These are phyloP conservation scores for Hippophae rhamnoides DNA, from an alignment of 306 rosid species.

Conservation along the genomic window DNA sequence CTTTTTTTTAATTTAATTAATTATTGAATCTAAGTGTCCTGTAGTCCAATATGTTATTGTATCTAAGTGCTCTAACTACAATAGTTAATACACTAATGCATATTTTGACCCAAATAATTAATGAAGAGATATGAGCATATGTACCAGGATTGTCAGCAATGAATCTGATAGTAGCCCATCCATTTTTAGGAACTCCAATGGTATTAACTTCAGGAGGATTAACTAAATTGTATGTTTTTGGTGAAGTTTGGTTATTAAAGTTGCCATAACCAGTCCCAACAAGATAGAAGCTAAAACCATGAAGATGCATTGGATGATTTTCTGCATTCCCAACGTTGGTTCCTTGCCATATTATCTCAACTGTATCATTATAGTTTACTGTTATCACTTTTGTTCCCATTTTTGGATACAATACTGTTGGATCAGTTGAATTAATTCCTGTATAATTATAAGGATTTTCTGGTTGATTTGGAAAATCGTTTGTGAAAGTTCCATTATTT, in stretches of 20 bases:
- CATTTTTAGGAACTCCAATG: conserved; percentile 20
- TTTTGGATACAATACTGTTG: conserved; percentile 3
- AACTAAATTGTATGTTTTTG: conserved; percentile 15
- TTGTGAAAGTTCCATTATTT: conserved; percentile 1
- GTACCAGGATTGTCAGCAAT: conserved; percentile 27
- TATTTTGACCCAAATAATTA: no score
- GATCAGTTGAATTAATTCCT: conserved; percentile 11
- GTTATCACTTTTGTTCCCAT: conserved; percentile 20
- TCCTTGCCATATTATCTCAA: conserved; percentile 36
- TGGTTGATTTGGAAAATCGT: conserved; percentile 24
- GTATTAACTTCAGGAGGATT: conserved; percentile 26
- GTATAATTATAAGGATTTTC: conserved; percentile 23
- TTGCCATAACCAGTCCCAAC: conserved; percentile 23
- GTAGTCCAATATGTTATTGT: neutral
- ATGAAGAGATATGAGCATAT: no score
- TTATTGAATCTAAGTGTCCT: no score
- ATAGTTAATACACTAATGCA: no score
- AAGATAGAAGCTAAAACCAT: conserved; percentile 25
- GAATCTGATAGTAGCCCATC: conserved; percentile 31
- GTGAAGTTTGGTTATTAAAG: neutral
- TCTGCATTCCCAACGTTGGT: conserved; percentile 17
- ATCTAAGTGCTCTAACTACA: neutral
- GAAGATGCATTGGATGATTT: conserved; percentile 31
- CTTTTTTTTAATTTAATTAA: no score
- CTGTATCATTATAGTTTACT: conserved; percentile 16